These are phyloP conservation scores for Fusarium sp. DNA, from an alignment of 2,329 filamentous ascomycete species.

Conservation along the genomic window DNA sequence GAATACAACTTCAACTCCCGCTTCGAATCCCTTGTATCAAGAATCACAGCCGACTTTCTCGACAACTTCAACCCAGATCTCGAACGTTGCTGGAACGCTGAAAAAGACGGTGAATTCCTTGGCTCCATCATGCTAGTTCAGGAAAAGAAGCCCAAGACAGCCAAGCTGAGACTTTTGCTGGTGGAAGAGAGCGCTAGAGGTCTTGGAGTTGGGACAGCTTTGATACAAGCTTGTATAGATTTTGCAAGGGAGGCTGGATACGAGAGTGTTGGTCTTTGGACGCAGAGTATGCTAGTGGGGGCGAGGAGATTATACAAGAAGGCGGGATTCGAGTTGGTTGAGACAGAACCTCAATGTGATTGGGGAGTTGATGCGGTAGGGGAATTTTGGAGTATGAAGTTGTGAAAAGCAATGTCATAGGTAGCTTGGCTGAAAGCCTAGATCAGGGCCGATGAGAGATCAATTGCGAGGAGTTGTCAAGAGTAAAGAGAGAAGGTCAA, in stretches of 20 bases:
- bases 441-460: too few species aligned
- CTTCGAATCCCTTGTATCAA: background rate
- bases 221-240: slow-evolving; percentile 12
- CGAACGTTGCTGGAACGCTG: slow-evolving; percentile 12
- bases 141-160: slow-evolving; percentile 7
- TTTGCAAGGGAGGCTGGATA: background rate
- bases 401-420: background rate
- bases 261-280: background rate
- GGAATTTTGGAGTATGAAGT: background rate
- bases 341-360: background rate
- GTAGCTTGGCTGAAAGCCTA: too few species aligned
- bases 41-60: slow-evolving; percentile 6
- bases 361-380: background rate
- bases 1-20: slow-evolving; percentile 3
- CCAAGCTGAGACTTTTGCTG: slow-evolving; percentile 8
- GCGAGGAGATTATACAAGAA: background rate
- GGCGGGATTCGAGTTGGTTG: background rate
- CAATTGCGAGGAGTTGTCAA: background rate
- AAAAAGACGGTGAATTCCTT: background rate
- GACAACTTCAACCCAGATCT: background rate
- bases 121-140: slow-evolving; percentile 5
- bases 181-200: slow-evolving; percentile 9
- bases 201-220: background rate
- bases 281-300: background rate
- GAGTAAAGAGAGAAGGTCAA: background rate